Base-by-base conservation (phyloP, 139 green algal species). In the Picochlorum costavermella region DNA sequence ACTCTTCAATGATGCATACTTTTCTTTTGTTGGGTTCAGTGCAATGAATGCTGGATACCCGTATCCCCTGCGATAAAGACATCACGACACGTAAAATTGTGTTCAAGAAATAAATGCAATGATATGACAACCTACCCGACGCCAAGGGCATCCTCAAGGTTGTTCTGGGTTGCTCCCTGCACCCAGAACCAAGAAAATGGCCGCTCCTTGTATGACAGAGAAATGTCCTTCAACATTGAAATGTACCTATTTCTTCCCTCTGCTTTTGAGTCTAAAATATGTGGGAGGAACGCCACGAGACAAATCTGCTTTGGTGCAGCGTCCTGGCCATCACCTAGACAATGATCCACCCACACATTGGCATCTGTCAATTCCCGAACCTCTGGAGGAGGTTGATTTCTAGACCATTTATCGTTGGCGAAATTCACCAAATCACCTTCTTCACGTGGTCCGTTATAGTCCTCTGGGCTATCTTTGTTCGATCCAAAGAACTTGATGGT, bases 401-500 rank as follows among this genome's bases (percentile, higher is more conserved):
- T 69, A 2, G 63, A 30, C 81, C 83, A 89, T 46, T 57, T 61
- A 13, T 63, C 33, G 1, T 60, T 51, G 9, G 75, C 80, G 67
- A 79, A 89, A 14, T 60, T 33, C 16, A 77, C 51, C 29, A 96
- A 84, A 71, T 57, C 69, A 16, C 51, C 69, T 2, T 68, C 53
- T 56, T 90, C 82, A 2, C 90, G 69, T 29, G 74, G 76, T 20
- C 80, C 83, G 1, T 90, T n/a, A 76, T 97, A 96, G 13, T 91
- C 85, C 66, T 80, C 49, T 1, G 88, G 84, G 10, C n/a, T n/a
- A 53, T 78, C 60, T 78, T 95, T 94, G 77, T 84, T 73, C 3
- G 60, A 43, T 6, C 81, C 87, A 67, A 96, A 97, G 30, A 84
- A 84, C 76, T 94, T 92, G 67, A 96, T 80, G 45, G 89, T 97